Base-by-base conservation (phyloP, 2,329 filamentous ascomycete species). In the Ophiocordyceps robertsii region DNA sequence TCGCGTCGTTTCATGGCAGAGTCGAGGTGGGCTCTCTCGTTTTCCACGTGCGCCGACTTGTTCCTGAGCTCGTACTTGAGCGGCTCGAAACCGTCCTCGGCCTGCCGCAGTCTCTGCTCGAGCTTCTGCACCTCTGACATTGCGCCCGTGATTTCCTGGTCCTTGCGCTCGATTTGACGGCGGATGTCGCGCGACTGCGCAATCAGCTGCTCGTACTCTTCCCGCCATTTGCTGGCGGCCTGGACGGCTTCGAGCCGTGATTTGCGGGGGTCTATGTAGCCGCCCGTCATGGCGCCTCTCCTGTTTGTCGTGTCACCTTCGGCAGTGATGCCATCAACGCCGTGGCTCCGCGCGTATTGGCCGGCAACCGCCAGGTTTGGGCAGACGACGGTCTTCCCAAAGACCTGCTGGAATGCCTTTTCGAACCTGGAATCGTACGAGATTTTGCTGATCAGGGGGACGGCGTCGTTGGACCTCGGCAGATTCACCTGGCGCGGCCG, bases 301-400 rank as follows among this genome's bases (percentile, higher is more conserved):
- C 93, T 95, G 64, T 95, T 93, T 1, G 88, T 89, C 29, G 86
- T 86, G 61, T 96, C 90, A 60, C 92, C 92, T 44, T 96, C 89
- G 4, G 86, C 84, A 0, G 92, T 98, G 50, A 98, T 95, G 30
- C 87, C 89, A 53, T 88, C 88, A 21, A 96, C 80, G 16, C 84
- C 84, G 54, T 96, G 90, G 53, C 84, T 94, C 54, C 90, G 79
- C 19, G 92, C 86, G 58, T 95, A 95, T 56, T 95, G 88, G 12
- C 84, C 78, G 39, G 89, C 92, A 45, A 95, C 77, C 39, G 84
- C 77, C 47, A 98, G 67, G 51, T 87, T 94, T 3, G 90, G 89
- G 51, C 92, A 96, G 43, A 98, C 83, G 41, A 98, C 87, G 0
- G 87, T 92, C 61, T 87, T 93, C 38, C 89, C 92, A 63, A 98